Percentiles rank a stretch among this genome's conserved stretches.
Evolutionary conservation across 2,329 filamentous ascomycete species (phyloP).

Genomic region (Scopulariopsis brevicaulis): DNA sequence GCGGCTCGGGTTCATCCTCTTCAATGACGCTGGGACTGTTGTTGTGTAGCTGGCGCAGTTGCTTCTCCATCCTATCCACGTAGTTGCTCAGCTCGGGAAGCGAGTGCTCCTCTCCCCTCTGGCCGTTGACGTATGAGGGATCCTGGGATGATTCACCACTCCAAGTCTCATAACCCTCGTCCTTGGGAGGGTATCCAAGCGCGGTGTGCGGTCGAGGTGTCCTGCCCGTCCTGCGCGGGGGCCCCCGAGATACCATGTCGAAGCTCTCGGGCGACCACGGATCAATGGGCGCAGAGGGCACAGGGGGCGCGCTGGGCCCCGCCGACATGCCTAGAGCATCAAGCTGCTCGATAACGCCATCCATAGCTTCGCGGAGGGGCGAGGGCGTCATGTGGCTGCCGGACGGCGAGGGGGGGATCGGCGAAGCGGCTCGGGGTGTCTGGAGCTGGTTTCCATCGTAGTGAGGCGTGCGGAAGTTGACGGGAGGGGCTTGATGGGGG

Average conservation of each 20-base stretch:
- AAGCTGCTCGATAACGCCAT: constrained; percentile 92
- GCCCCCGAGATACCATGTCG: constrained; percentile 32
- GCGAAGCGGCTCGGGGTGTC: constrained; percentile 49
- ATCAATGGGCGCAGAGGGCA: constrained; percentile 47
- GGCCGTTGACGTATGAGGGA: constrained; percentile 26
- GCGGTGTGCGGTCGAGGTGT: constrained; percentile 56
- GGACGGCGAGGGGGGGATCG: constrained; percentile 56
- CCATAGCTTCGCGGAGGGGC: constrained; percentile 88
- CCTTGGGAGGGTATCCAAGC: constrained; percentile 52
- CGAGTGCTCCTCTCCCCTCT: constrained; percentile 30
- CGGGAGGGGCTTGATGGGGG: constrained; percentile 7
- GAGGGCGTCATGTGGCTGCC: constrained; percentile 70
- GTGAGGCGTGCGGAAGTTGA: constrained; percentile 3
- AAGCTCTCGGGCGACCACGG: constrained; percentile 92
- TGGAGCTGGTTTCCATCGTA: constrained; percentile 18
- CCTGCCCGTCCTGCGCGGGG: constrained; percentile 13
- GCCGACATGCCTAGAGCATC: constrained; percentile 65
- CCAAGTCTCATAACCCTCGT: constrained; percentile 51
- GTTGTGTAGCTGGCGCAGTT: constrained; percentile 61
- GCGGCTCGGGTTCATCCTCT: constrained; percentile 34
- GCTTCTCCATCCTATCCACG: constrained; percentile 82
- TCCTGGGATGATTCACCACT: constrained; percentile 41
- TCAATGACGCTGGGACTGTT: constrained; percentile 33
- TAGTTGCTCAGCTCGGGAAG: constrained; percentile 73
- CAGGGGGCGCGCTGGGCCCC: constrained; percentile 26